phyloP scores from a whole-genome alignment of 2,329 filamentous ascomycete species.

The Nemania bipapillata region DNA sequence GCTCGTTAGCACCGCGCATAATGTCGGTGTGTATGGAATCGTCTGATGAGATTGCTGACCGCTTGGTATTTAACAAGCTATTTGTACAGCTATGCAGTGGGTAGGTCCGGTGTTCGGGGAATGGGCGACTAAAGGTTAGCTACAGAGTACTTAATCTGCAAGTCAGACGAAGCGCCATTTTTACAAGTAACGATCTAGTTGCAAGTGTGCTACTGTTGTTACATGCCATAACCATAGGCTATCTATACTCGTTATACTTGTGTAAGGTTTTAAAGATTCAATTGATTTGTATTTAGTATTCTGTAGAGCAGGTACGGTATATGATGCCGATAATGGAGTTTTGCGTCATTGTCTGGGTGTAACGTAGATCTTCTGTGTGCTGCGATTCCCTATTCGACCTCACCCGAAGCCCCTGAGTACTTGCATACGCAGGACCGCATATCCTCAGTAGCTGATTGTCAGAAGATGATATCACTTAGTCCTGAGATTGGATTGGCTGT shows the following conservation, averaged over 20 bases:
- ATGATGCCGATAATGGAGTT: neutral
- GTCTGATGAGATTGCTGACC: constrained; percentile 25
- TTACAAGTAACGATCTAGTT: neutral
- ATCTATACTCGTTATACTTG: no score
- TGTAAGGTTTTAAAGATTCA: neutral
- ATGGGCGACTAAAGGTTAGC: neutral
- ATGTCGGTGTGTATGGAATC: constrained; percentile 27
- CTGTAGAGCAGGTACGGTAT: neutral
- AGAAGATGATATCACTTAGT: neutral
- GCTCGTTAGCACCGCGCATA: constrained; percentile 6
- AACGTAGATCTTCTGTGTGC: neutral
- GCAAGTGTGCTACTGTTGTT: neutral
- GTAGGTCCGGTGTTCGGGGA: neutral
- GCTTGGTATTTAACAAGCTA: constrained; percentile 12
- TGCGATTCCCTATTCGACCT: neutral
- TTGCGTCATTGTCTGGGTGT: neutral
- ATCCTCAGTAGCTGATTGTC: neutral
- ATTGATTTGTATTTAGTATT: neutral
- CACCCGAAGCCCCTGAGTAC: constrained; percentile 1
- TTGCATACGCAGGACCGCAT: constrained; percentile 5
- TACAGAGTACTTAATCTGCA: no score
- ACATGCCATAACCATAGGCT: no score
- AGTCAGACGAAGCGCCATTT: constrained; percentile 3
- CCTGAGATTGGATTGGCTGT: neutral
- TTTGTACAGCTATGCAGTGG: no score